A percentile compares a stretch with the other conserved stretches of the same genome.
Conservation (phyloP, 495 filamentous ascomycete species). For the Lepraria neglecta region DNA sequence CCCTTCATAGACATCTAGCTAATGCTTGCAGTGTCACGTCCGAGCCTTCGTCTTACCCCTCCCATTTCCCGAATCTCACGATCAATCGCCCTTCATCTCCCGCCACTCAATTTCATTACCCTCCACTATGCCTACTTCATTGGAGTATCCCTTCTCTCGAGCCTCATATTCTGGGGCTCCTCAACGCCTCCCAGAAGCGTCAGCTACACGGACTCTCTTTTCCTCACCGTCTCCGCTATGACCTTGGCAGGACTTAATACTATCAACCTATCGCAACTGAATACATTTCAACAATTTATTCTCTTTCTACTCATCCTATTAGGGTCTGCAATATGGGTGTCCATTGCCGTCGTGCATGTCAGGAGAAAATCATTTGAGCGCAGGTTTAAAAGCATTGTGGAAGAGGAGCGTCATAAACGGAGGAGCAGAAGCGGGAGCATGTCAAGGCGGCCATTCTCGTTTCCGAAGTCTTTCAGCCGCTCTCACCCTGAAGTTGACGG, state of each 20-base stretch:
- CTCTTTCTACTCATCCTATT: constrained; percentile 68
- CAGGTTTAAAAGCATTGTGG: constrained; percentile 54
- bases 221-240: constrained; percentile 72
- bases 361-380: constrained; percentile 65
- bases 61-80: constrained; percentile 16
- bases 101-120: constrained; percentile 69
- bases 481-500: constrained; percentile 16
- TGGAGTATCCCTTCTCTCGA: constrained; percentile 53
- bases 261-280: constrained; percentile 62
- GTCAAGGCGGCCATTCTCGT: constrained; percentile 13
- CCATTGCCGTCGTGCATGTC: constrained; percentile 48
- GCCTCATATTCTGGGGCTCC: constrained; percentile 66
- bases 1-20: not conserved
- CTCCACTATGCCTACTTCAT: constrained; percentile 77
- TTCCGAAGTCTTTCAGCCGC: constrained; percentile 7
- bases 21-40: constrained; percentile 7
- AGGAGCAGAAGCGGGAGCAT: constrained; percentile 15
- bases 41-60: constrained; percentile 11
- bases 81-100: constrained; percentile 32
- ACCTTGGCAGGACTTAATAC: constrained; percentile 72
- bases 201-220: constrained; percentile 68
- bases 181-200: constrained; percentile 57
- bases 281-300: constrained; percentile 70
- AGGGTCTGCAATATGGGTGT: constrained; percentile 64
- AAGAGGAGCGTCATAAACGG: constrained; percentile 34